Evolutionary conservation across 192 early-diverging fungal genomes (phyloP).

Genomic region (Rhizoclosmatium sp.): DNA sequence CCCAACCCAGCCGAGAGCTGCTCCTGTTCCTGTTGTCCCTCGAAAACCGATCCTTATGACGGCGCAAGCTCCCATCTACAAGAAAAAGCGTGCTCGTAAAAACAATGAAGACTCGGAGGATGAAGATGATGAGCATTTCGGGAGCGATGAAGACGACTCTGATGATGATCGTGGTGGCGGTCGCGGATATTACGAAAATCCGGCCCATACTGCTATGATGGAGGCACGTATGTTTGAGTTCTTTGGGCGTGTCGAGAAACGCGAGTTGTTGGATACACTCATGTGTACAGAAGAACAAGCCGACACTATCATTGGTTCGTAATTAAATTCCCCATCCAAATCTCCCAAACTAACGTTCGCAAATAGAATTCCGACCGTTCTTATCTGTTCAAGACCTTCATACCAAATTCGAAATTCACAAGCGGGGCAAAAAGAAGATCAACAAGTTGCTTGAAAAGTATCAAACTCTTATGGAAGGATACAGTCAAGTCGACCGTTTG

Average conservation of each 20-base stretch:
- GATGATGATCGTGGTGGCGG: conserved; percentile 50
- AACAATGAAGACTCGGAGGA: conserved; percentile 4
- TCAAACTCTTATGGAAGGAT: conserved; percentile 65
- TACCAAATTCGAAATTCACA: conserved; percentile 56
- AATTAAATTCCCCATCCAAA: background rate
- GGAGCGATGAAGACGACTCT: conserved; percentile 60
- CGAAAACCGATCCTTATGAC: conserved; percentile 13
- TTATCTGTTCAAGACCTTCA: conserved; percentile 59
- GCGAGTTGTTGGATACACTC: conserved; percentile 49
- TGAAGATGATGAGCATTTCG: conserved; percentile 21
- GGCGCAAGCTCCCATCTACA: background rate
- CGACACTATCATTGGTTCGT: conserved; percentile 50
- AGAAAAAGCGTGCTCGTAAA: background rate
- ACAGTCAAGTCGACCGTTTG: conserved; percentile 66
- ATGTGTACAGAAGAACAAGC: conserved; percentile 56
- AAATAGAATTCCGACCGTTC: conserved; percentile 61
- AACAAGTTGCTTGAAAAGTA: conserved; percentile 58
- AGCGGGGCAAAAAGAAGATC: conserved; percentile 59
- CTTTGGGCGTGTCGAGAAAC: conserved; percentile 42
- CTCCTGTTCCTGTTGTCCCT: background rate
- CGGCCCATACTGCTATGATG: conserved; percentile 33
- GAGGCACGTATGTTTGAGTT: conserved; percentile 54
- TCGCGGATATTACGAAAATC: conserved; percentile 43
- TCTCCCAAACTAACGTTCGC: background rate
- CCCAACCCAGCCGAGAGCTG: background rate